These are phyloP conservation scores for Cyclotella cryptica DNA, from an alignment of 108 stramenopile genomes.

Conservation along the genomic window DNA sequence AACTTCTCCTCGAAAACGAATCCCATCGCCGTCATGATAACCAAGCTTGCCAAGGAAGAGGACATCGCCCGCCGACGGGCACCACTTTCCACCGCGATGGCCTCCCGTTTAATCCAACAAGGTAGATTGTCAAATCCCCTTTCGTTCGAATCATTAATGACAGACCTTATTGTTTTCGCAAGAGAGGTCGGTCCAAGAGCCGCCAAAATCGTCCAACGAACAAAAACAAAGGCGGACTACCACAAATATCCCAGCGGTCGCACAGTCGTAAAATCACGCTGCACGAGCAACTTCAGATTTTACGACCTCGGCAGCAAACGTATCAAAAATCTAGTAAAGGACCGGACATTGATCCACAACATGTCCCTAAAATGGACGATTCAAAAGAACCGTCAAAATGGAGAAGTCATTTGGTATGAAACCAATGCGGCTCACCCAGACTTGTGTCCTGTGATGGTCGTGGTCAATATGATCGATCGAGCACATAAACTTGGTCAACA, in stretches of 20 bases:
- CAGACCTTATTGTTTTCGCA: neutral
- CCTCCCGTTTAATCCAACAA: neutral
- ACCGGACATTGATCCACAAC: neutral
- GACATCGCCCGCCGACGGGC: neutral
- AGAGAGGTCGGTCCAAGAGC: neutral
- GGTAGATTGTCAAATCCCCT: neutral
- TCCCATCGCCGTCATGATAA: too few species aligned
- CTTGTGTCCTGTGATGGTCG: neutral
- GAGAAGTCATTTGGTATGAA: neutral
- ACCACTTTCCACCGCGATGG: neutral
- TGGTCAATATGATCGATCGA: neutral
- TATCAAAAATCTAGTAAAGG: neutral
- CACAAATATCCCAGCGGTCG: neutral
- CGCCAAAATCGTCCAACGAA: neutral
- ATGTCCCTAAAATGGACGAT: neutral
- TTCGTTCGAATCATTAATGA: neutral
- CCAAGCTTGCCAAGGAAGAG: neutral
- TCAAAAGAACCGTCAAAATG: neutral
- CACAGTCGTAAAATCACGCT: neutral
- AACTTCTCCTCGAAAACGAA: too few species aligned
- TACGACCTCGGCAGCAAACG: neutral
- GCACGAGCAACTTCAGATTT: neutral
- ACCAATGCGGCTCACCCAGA: neutral
- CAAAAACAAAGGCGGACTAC: neutral
- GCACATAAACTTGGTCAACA: neutral